Conservation (phyloP, 1,284 basidiomycete species). For the Ceratobasidium sp. region DNA sequence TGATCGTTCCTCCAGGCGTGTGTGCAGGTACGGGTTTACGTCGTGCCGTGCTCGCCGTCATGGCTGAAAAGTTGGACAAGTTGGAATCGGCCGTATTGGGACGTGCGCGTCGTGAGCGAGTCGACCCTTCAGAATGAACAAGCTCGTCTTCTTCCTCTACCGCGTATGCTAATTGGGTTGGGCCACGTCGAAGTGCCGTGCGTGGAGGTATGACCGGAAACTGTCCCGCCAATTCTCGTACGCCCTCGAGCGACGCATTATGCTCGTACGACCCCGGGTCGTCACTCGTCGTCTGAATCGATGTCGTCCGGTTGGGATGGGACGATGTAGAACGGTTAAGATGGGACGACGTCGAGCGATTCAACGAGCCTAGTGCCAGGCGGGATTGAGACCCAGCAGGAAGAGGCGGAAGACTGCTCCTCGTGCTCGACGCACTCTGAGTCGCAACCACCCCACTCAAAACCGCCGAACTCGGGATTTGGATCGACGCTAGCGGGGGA, state of each 20-base stretch:
- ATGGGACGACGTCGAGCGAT: conserved; percentile 15
- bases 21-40: conserved; percentile 27
- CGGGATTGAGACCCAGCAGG: no score
- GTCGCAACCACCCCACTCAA: no score
- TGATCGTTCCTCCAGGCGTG: conserved; percentile 19
- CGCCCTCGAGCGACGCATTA: conserved; percentile 14
- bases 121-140: no score
- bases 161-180: conserved; percentile 30
- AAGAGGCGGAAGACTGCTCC: no score
- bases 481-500: conserved; percentile 13
- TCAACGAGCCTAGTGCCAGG: conserved; percentile 1
- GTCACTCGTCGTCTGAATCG: no score
- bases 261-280: no score
- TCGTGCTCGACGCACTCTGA: no score
- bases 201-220: conserved; percentile 21
- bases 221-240: background rate
- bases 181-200: conserved; percentile 1
- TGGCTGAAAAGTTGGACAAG: background rate
- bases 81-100: conserved; percentile 20
- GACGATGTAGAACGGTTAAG: no score
- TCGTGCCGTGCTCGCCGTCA: background rate
- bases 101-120: no score
- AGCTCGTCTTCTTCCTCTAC: conserved; percentile 33
- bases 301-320: no score
- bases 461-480: no score